phyloP scores from a whole-genome alignment of 495 filamentous ascomycete species.

The Aspergillus homomorphus region DNA sequence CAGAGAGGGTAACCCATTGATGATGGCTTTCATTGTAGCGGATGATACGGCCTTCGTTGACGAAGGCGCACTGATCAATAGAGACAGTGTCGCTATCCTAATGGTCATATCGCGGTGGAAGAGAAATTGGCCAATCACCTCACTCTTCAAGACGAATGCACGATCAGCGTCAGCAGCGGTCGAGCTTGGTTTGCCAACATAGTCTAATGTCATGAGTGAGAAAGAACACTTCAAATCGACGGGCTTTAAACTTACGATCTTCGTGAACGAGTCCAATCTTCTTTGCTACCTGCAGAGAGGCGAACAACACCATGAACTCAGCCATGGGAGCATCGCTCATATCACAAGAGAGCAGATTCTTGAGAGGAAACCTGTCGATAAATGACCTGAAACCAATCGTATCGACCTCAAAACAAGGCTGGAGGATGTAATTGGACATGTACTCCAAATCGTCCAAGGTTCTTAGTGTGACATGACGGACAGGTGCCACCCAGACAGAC shows the following conservation, averaged over 20 bases:
- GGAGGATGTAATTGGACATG: conserved; percentile 70
- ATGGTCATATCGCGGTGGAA: conserved; percentile 62
- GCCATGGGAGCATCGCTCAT: conserved; percentile 42
- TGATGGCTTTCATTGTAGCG: conserved; percentile 56
- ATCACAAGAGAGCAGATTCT: conserved; percentile 39
- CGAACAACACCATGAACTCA: conserved; percentile 60
- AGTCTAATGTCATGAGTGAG: conserved; percentile 29
- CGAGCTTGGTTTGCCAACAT: conserved; percentile 23
- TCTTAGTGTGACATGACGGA: conserved; percentile 37
- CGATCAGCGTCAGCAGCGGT: conserved; percentile 15
- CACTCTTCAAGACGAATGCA: conserved; percentile 38
- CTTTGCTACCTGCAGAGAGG: conserved; percentile 73
- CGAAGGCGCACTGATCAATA: conserved; percentile 66
- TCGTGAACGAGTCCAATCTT: conserved; percentile 73
- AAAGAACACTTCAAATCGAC: background rate
- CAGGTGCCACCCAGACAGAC: conserved; percentile 36
- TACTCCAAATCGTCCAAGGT: conserved; percentile 57
- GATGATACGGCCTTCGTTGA: conserved; percentile 66
- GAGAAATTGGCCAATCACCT: conserved; percentile 48
- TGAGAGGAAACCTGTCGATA: conserved; percentile 45
- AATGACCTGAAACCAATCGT: conserved; percentile 53
- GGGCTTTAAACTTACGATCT: conserved; percentile 52
- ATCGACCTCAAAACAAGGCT: conserved; percentile 64
- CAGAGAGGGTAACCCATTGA: conserved; percentile 59
- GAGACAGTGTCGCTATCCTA: conserved; percentile 69